Base-by-base conservation (phyloP, 805 yeast species). In the Monosporozyma siamensis region DNA sequence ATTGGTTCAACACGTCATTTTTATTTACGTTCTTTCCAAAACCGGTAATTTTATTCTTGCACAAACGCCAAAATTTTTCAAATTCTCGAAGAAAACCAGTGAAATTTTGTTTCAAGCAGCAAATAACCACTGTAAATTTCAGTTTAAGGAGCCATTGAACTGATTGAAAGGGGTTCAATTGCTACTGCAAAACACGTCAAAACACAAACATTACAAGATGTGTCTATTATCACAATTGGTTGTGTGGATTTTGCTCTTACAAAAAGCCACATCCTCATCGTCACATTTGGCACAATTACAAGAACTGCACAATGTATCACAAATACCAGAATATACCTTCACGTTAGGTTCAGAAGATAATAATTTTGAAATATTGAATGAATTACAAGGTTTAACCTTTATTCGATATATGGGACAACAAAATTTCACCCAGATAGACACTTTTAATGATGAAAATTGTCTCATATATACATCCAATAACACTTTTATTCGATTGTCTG, bases 321-420 rank as follows among this genome's bases (percentile, higher is more conserved):
- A 9, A 2, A 12, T 32, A 11, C 35, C 35, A 6, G 23, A 32
- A 3, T 32, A 32, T 10, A 18, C 23, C 14, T 38, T 38, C 12
- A 9, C 32, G 12, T n/a, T 11, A 20, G 35, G 35, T 12, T 27
- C 34, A 9, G 12, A 29, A 10, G 25, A 26, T 18, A 48, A 37
- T 38, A 45, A 5, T 35, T 57, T 23, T 27, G 51, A 55, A 36
- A 36, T 58, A 8, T 45, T 60, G 37, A 60, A 59, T 15, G 40
- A 47, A 38, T 45, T 55, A 14, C 46, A 51, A 8, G 50, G 43
- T 17, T 22, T 59, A 18, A 48, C 56, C 1, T 51, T 54, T 38
- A 53, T 53, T 44, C 38, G 43, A 37, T 61, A 59, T 41, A 32
- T 45, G 17, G 67, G 67, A 2, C 62, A 61, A 41, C 53, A 55